These are phyloP conservation scores for Camelina hispida DNA, from an alignment of 345 rosid species.

Conservation along the genomic window DNA sequence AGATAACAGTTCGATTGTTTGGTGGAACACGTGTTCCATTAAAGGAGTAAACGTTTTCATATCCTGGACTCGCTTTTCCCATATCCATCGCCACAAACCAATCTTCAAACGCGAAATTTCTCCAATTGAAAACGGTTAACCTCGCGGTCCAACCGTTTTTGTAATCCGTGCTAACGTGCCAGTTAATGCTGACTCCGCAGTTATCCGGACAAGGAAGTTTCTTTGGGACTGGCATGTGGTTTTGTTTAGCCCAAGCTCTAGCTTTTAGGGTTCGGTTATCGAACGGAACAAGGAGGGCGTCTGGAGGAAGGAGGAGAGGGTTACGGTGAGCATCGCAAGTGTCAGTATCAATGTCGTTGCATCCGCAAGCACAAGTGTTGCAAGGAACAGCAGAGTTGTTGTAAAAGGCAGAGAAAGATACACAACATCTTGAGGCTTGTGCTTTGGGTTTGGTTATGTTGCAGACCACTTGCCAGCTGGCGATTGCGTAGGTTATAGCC, in stretches of 20 bases:
- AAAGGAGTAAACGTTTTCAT: conserved; percentile 77
- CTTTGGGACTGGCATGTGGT: conserved; percentile 55
- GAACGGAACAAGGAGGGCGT: conserved; percentile 79
- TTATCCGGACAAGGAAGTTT: conserved; percentile 88
- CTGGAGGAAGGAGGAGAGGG: conserved; percentile 75
- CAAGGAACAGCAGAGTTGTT: conserved; percentile 81
- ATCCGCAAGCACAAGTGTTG: conserved; percentile 92
- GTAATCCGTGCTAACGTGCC: conserved; percentile 82
- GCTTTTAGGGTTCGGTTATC: conserved; percentile 73
- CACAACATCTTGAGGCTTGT: conserved; percentile 71
- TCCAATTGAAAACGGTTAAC: conserved; percentile 88
- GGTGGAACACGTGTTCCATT: conserved; percentile 66
- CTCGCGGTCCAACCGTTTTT: conserved; percentile 82
- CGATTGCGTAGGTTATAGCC: conserved; percentile 53
- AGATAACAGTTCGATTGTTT: conserved; percentile 59
- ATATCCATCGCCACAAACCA: conserved; percentile 77
- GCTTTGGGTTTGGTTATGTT: conserved; percentile 75
- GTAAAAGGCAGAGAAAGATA: conserved; percentile 93
- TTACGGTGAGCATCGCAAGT: conserved; percentile 58
- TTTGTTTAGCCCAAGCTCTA: conserved; percentile 73
- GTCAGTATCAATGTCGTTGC: conserved; percentile 49
- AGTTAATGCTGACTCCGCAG: conserved; percentile 92
- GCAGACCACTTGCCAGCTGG: conserved; percentile 85
- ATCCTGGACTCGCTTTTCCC: conserved; percentile 66
- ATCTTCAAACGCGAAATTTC: conserved; percentile 54